Evolutionary conservation across 345 rosid species (phyloP).

Genomic region (Excoecaria agallocha): DNA sequence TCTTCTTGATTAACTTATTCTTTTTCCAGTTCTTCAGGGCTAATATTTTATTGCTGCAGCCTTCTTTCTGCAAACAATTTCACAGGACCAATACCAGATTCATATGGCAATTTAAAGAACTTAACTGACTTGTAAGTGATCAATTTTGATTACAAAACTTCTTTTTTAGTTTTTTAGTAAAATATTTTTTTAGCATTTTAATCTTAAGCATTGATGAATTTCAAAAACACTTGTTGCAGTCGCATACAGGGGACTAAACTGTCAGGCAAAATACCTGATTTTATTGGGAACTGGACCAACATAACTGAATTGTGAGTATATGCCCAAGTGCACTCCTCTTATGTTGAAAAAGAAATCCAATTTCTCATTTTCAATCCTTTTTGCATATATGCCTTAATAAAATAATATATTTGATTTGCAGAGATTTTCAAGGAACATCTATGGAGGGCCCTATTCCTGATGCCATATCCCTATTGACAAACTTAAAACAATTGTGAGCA

Average conservation of each 20-base stretch:
- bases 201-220: background rate
- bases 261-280: slow-evolving; percentile 75
- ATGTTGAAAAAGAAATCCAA: background rate
- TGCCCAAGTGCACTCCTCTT: background rate
- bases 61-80: slow-evolving; percentile 74
- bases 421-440: slow-evolving; percentile 79
- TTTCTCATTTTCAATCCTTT: background rate
- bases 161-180: background rate
- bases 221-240: slow-evolving; percentile 34
- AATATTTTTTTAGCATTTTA: background rate
- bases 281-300: slow-evolving; percentile 78
- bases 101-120: slow-evolving; percentile 58
- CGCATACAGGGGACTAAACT: slow-evolving; percentile 73
- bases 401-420: slow-evolving; percentile 22
- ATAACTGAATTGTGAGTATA: slow-evolving; percentile 56
- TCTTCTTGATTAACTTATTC: background rate
- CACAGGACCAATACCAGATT: slow-evolving; percentile 64
- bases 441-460: slow-evolving; percentile 91
- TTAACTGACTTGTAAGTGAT: slow-evolving; percentile 69
- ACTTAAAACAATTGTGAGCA: slow-evolving; percentile 56
- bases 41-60: slow-evolving; percentile 30
- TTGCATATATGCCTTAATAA: background rate
- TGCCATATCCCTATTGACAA: slow-evolving; percentile 50
- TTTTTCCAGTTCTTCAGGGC: background rate
- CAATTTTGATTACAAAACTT: background rate